Evolutionary conservation across 2,329 filamentous ascomycete genomes (phyloP), one percentile per base, ranked within the genome.

Genomic region (Colletotrichum orbiculare): DNA sequence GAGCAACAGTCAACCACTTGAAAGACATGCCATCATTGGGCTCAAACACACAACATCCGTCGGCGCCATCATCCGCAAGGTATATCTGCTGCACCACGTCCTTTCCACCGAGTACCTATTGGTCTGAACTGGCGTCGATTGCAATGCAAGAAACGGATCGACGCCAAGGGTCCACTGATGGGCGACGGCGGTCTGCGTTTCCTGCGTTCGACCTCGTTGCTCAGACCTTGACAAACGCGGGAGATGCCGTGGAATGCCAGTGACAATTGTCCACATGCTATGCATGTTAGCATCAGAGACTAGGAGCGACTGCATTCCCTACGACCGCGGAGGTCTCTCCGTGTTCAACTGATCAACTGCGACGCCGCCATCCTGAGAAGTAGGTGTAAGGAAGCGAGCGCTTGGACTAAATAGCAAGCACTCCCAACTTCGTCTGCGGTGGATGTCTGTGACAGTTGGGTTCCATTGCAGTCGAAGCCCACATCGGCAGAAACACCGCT

Each of bases 401-500:
- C 41, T 33, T 63, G 35, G 15, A 37, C 39, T 25, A 25, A 60
- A 25, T 34, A 9, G 41, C 15, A 62, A 15, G n/a, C 33, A 48
- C 25, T 35, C 53, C 41, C 10, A 35, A 15, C 11, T 15, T 38
- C 37, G 35, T 53, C 49, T 54, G 25, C 4, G 25, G 25, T 25
- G 25, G 25, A 25, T 25, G 25, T 42, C 50, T 62, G 41, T 56
- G 46, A 56, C 62, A 53, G 52, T 56, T 56, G 53, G 37, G 46
- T 65, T 65, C 49, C 52, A 62, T 52, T 33, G 52, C 50, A 65
- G 12, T 57, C 57, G 57, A 56, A 49, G 46, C 39, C 62, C 62
- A 55, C 57, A 50, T 50, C 57, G 58, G 58, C 58, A 62, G 47
- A 47, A 65, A 46, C 52, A 53, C 47, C 62, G 62, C 58, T 49